Conservation (phyloP, 306 rosid genomes). For the Mimosa bimucronata region DNA sequence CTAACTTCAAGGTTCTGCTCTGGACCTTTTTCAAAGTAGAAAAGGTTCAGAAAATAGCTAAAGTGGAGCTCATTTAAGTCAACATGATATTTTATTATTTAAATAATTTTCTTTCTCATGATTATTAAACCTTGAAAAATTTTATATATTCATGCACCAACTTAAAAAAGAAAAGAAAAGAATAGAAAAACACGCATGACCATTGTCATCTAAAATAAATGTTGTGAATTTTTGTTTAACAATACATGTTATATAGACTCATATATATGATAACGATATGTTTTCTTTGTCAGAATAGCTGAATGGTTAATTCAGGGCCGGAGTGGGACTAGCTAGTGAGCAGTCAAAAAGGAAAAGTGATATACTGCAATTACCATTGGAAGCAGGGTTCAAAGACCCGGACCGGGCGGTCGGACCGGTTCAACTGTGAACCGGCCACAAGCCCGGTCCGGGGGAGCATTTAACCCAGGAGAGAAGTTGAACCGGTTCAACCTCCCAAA, state of each 20-base stretch:
- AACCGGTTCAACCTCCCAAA: too few relatives aligned
- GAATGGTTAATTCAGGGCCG: neutral
- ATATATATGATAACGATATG: neutral
- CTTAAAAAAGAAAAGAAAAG: too few relatives aligned
- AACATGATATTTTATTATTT: neutral
- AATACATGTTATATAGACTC: neutral
- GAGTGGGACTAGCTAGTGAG: neutral
- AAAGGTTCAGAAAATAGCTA: neutral
- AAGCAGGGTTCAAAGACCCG: too few relatives aligned
- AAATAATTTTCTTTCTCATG: too few relatives aligned
- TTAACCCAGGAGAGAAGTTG: too few relatives aligned
- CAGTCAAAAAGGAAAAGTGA: neutral
- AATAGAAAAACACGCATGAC: neutral
- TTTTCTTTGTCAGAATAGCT: neutral
- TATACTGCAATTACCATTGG: slow-evolving; percentile 29
- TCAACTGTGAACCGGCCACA: too few relatives aligned
- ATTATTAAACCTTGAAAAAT: neutral
- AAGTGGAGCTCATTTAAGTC: neutral
- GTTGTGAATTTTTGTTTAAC: neutral
- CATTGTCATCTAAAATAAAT: neutral
- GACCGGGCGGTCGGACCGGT: too few relatives aligned
- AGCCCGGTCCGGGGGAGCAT: too few relatives aligned
- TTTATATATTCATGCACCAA: neutral
- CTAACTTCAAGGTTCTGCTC: slow-evolving; percentile 22
- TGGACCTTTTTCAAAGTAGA: neutral